Conservation (phyloP, 768 basidiomycete species). For the Tylopilus intermedius region DNA sequence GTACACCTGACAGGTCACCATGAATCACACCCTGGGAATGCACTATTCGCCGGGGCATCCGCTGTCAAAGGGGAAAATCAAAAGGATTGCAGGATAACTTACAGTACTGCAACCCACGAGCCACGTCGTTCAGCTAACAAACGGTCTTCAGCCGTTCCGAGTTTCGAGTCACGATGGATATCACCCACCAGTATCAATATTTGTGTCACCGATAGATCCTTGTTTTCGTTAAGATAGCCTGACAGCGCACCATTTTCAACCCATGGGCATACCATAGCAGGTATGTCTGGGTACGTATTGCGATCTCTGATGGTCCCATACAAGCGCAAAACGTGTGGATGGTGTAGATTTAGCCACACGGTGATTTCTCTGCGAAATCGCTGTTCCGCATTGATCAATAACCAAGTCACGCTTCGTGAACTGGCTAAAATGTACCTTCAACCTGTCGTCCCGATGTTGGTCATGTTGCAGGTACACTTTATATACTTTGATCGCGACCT, state of each 20-base stretch:
- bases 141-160: background rate
- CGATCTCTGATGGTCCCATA: background rate
- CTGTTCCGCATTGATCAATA: background rate
- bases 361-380: background rate
- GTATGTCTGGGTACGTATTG: background rate
- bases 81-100: background rate
- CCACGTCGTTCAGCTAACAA: background rate
- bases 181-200: background rate
- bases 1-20: slow-evolving; percentile 1
- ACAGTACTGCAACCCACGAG: slow-evolving; percentile 1
- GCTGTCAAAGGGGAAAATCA: background rate
- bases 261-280: slow-evolving; percentile 2
- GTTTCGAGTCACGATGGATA: background rate
- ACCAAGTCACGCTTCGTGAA: background rate
- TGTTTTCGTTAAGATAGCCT: background rate
- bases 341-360: background rate
- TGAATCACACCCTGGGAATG: background rate
- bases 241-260: background rate
- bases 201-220: background rate
- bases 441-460: background rate
- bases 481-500: slow-evolving; percentile 2
- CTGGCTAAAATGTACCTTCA: background rate
- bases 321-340: background rate
- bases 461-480: background rate
- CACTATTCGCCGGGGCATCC: background rate